Conservation (phyloP, 495 filamentous ascomycete genomes). For the Alectoria sarmentosa region DNA sequence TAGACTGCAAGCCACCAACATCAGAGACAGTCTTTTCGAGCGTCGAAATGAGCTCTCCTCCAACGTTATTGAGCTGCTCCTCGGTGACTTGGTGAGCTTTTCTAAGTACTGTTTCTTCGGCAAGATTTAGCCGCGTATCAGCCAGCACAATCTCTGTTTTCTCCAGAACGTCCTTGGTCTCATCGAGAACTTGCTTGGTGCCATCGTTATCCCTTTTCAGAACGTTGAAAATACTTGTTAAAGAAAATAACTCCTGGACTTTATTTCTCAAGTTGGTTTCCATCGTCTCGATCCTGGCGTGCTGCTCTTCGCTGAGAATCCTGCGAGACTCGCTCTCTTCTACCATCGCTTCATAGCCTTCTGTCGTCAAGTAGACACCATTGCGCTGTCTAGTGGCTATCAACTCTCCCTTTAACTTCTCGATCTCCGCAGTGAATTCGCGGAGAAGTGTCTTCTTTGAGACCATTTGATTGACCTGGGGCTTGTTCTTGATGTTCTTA, state of each 20-base stretch:
- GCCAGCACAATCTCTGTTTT: conserved; percentile 79
- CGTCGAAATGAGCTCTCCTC: conserved; percentile 65
- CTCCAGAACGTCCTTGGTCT: conserved; percentile 71
- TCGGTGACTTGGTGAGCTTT: conserved; percentile 86
- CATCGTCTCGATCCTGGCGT: conserved; percentile 85
- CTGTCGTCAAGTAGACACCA: conserved; percentile 84
- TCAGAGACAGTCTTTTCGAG: conserved; percentile 70
- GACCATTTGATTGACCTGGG: conserved; percentile 83
- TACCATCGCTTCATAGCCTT: conserved; percentile 78
- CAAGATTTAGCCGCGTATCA: conserved; percentile 64
- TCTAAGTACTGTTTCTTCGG: conserved; percentile 71
- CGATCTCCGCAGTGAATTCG: conserved; percentile 90
- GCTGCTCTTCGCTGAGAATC: conserved; percentile 87
- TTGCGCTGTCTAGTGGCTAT: conserved; percentile 90
- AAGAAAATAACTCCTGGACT: conserved; percentile 76
- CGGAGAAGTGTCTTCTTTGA: conserved; percentile 85
- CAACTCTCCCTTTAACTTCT: conserved; percentile 87
- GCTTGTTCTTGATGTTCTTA: conserved; percentile 97
- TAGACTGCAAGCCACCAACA: conserved; percentile 71
- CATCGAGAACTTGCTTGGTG: conserved; percentile 60
- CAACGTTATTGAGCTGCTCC: conserved; percentile 60
- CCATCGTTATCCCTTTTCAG: conserved; percentile 82
- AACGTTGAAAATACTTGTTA: conserved; percentile 76
- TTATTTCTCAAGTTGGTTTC: conserved; percentile 85
- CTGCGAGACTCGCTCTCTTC: conserved; percentile 87